phyloP scores from a whole-genome alignment of 129 eudicot genomes.

The Tagetes erecta region DNA sequence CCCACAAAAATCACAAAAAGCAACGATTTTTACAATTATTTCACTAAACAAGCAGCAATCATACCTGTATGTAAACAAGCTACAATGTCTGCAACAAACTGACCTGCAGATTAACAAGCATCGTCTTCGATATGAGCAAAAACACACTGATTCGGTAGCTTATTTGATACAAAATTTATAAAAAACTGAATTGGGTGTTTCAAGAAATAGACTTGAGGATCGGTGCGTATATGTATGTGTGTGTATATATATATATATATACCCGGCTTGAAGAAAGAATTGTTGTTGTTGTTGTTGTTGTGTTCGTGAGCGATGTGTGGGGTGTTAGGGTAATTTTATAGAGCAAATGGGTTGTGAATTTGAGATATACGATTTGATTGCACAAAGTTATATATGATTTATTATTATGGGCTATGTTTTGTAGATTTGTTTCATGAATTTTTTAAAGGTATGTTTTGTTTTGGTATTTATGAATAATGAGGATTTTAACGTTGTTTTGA shows the following conservation, averaged over 20 bases:
- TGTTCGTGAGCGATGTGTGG: conserved; percentile 22
- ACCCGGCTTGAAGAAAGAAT: conserved; percentile 30
- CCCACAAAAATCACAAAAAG: conserved; percentile 13
- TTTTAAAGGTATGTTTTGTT: background rate
- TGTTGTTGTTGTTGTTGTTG: background rate
- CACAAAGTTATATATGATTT: conserved; percentile 9
- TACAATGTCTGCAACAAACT: conserved; percentile 26
- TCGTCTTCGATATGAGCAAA: conserved; percentile 16
- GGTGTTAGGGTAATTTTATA: conserved; percentile 34
- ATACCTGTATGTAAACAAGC: conserved; percentile 26
- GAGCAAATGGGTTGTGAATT: conserved; percentile 25
- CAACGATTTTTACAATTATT: conserved; percentile 4
- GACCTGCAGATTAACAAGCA: conserved; percentile 27
- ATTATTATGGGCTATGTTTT: background rate
- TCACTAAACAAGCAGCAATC: conserved; percentile 31
- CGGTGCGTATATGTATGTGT: background rate
- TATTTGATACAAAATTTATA: conserved; percentile 4
- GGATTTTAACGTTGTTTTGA: background rate
- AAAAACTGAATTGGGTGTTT: conserved; percentile 27
- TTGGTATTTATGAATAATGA: background rate
- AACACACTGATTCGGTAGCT: conserved; percentile 25
- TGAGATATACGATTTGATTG: background rate
- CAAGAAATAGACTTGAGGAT: conserved; percentile 24
- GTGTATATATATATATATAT: background rate
- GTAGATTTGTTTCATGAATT: conserved; percentile 13